Conservation (phyloP, 2,329 filamentous ascomycete species). For the Magnaporthales sp. region DNA sequence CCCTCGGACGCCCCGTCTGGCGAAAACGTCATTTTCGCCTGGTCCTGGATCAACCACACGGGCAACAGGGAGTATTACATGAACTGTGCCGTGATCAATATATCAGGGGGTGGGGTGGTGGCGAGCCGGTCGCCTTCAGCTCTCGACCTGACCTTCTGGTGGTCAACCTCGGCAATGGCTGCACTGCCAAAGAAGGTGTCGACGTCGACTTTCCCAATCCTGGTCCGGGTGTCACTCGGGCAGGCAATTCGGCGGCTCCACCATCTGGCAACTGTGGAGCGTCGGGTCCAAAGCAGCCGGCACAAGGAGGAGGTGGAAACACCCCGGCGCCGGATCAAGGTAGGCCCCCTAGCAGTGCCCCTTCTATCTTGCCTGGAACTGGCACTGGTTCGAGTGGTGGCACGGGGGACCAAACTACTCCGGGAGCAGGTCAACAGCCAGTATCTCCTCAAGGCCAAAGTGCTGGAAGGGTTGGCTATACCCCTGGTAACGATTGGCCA, state of each 20-base stretch:
- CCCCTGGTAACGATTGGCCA: not conserved
- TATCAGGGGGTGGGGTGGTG: slow-evolving; percentile 28
- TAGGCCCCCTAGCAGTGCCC: not conserved
- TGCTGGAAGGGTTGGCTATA: not conserved
- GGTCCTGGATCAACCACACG: slow-evolving; percentile 70
- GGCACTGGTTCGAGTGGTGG: not conserved
- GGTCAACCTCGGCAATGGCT: slow-evolving; percentile 11
- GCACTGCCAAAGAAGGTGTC: slow-evolving; percentile 5
- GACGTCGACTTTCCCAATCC: slow-evolving; percentile 10
- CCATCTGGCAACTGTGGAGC: slow-evolving; percentile 1
- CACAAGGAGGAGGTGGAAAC: not conserved
- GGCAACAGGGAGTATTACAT: slow-evolving; percentile 83
- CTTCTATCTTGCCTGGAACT: not conserved
- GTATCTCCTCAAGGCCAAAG: not conserved
- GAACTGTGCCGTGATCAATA: slow-evolving; percentile 68
- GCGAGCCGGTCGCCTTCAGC: slow-evolving; percentile 3
- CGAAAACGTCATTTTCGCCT: slow-evolving; percentile 58
- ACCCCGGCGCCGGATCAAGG: not conserved
- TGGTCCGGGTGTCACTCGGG: slow-evolving; percentile 6
- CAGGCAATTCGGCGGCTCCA: not conserved
- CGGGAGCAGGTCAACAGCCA: not conserved
- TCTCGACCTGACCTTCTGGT: slow-evolving; percentile 8
- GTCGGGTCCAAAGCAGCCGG: not conserved
- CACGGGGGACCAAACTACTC: not conserved
- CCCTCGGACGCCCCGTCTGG: slow-evolving; percentile 50